Evolutionary conservation across 2,329 filamentous ascomycete genomes (phyloP), one percentile per base, ranked within the genome.

Genomic region (Furcasterigmium furcatum): DNA sequence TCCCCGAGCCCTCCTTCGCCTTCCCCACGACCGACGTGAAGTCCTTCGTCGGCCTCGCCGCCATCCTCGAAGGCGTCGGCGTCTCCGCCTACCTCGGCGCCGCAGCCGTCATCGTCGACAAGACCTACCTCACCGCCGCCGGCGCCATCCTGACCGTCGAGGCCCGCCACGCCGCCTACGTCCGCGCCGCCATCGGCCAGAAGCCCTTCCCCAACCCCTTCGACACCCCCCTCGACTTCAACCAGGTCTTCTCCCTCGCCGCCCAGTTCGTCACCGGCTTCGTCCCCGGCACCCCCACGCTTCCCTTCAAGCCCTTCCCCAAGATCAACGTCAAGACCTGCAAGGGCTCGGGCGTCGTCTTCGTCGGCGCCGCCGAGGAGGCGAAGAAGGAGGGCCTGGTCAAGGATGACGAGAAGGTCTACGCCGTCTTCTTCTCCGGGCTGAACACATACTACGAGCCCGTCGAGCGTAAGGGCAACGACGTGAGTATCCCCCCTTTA

Each of bases 81-180:
- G 83, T 87, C 65, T 78, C 76, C 2, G 70, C 84, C 4, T 84
- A 83, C 66, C 68, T 87, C 38, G 79, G 80, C 38, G 82, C 81
- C 16, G 82, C 82, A 6, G 73, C 74, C 20, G 68, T 70, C 48
- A 82, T 81, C 50, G 71, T 75, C 49, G 72, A 74, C 59, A 74
- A 79, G 51, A 66, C 67, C 19, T 84, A 84, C 63, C 66, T 87
- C 38, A 77, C 77, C 1, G 75, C 74, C 4, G 83, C 82, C 2
- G 82, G 77, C 21, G 76, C 76, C 46, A 82, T 88, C 56, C 68
- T 87, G 27, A 80, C 79, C 24, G 76, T 85, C 46, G 83, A 87
- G 56, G 74, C 83, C 25, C 76, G 83, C 9, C 83, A 87, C 66
- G 76, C 76, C 2, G 68, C 84, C 4, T 84, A 82, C 66, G 67